These are phyloP conservation scores for Neoconidiobolus thromboides DNA, from an alignment of 371 early-diverging fungal species.

Conservation along the genomic window DNA sequence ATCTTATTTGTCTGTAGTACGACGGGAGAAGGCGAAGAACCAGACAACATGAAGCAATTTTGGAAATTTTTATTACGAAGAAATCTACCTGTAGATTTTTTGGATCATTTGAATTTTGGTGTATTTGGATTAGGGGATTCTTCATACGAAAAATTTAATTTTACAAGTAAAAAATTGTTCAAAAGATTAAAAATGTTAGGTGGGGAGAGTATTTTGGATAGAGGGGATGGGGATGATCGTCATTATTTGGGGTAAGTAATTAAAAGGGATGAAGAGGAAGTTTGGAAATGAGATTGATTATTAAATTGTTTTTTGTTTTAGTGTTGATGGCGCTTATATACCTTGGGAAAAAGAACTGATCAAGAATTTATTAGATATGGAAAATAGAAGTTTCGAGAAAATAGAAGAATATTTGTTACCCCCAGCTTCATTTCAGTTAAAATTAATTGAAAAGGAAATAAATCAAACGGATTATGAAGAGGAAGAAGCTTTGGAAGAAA, in stretches of 20 bases:
- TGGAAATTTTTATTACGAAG: slow-evolving; percentile 80
- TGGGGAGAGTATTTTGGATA: slow-evolving; percentile 40
- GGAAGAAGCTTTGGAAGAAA: neutral
- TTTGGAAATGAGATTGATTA: neutral
- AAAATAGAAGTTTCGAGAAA: neutral
- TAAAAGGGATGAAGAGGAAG: neutral
- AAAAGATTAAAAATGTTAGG: slow-evolving; percentile 80
- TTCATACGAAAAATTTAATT: slow-evolving; percentile 86
- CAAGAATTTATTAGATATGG: slow-evolving; percentile 29
- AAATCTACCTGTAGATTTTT: slow-evolving; percentile 38
- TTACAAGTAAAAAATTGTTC: slow-evolving; percentile 80
- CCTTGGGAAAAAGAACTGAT: slow-evolving; percentile 68
- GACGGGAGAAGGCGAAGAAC: slow-evolving; percentile 87
- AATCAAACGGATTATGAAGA: slow-evolving; percentile 14
- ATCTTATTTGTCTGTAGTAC: slow-evolving; percentile 75
- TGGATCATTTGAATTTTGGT: slow-evolving; percentile 43
- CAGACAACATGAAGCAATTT: slow-evolving; percentile 80
- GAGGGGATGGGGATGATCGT: slow-evolving; percentile 93
- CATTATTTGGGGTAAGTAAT: slow-evolving; percentile 69
- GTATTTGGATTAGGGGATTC: slow-evolving; percentile 94
- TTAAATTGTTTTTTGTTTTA: slow-evolving; percentile 9
- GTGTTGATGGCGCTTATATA: slow-evolving; percentile 63
- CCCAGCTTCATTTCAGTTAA: slow-evolving; percentile 8
- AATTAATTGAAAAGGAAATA: slow-evolving; percentile 18
- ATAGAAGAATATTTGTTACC: no score